Base-by-base conservation (phyloP, 257 asterid species). In the Asclepias syriaca region DNA sequence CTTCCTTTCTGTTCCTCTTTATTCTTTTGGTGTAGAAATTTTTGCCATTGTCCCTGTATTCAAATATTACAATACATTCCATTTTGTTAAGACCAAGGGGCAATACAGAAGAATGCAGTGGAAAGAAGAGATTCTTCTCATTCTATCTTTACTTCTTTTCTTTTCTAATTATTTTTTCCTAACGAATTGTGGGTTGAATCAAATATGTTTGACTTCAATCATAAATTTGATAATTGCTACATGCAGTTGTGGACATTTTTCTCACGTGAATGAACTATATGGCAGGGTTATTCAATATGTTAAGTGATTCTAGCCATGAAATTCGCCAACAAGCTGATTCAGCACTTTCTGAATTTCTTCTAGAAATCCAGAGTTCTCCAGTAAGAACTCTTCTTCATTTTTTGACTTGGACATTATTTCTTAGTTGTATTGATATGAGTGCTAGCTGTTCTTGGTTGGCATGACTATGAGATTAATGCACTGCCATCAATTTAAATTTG, bases 261-360 rank as follows among this genome's bases (percentile, higher is more conserved):
- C 40, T 63, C 63, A 65, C 66, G 7, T 73, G 57, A 45, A 65
- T 40, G 66, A 53, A 64, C 84, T 74, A 72, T 74, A 72, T 79
- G 74, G 78, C 89, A 95, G 99, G 99, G 65, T 86, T 95, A 80
- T 95, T 95, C 77, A 95, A 92, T 84, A 95, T 95, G 99, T 86
- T 95, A 65, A 95, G 99, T 70, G 99, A 95, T 86, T 77, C 89
- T 70, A 95, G 99, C 86, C 98, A 87, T 73, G 98, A 95, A 81
- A 95, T 92, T 86, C 87, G 99, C 80, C 99, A 95, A 74, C 99
- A 95, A 87, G 98, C 98, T 77, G 99, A 95, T 92, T 95, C 98
- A 18, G 99, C 99, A 39, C 99, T 95, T 80, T 87, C 96, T 55
- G 99, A 95, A 73, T 92, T 95, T 88, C 98, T 95, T 77, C 98